These are phyloP conservation scores for Prunus mira DNA, from an alignment of 306 rosid species.

Conservation along the genomic window DNA sequence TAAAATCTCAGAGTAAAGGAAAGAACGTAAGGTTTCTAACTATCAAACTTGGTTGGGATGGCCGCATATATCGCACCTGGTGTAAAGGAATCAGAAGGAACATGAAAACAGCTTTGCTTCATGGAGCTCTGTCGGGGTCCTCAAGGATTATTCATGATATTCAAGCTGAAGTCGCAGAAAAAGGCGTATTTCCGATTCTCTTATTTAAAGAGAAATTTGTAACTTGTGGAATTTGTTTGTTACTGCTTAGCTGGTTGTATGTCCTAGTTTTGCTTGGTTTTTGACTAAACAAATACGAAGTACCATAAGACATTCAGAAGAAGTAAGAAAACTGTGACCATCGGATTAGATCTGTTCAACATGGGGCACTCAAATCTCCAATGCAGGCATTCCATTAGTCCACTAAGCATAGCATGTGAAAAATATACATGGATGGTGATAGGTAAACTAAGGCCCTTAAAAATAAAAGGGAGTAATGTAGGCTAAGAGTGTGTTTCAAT, in stretches of 20 bases:
- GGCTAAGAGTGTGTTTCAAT: background rate
- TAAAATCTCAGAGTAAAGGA: background rate
- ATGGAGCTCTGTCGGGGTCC: background rate
- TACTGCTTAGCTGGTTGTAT: background rate
- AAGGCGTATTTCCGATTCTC: background rate
- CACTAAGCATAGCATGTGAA: background rate
- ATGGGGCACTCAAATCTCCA: background rate
- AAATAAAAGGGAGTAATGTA: background rate
- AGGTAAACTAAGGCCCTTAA: too few relatives aligned
- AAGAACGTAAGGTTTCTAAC: background rate
- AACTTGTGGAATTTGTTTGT: background rate
- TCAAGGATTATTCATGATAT: background rate
- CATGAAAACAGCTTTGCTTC: background rate
- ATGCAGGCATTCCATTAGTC: background rate
- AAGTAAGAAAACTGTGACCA: background rate
- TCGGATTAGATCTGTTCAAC: background rate
- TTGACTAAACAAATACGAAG: background rate
- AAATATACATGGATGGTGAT: too few relatives aligned
- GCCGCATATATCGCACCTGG: background rate
- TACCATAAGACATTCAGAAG: background rate
- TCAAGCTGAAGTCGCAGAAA: background rate
- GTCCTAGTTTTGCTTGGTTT: background rate
- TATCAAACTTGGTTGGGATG: background rate
- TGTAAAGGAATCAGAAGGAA: background rate
- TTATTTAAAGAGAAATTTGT: background rate